Evolutionary conservation across 2,329 filamentous ascomycete species (phyloP).

Genomic region (Chrysoporthe deuterocubensis): DNA sequence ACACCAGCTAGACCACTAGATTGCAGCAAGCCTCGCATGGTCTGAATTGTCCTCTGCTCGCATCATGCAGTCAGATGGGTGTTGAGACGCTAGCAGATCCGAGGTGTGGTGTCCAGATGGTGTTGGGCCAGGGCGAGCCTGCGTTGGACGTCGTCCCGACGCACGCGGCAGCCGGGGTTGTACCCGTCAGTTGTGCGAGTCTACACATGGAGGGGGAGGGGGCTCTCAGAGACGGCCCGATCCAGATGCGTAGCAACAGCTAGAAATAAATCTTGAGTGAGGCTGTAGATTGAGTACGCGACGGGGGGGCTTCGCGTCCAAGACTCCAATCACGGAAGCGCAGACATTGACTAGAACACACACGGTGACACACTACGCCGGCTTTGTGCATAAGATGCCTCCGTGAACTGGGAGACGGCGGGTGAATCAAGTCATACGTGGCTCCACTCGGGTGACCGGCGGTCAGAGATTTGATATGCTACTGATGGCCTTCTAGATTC

Average conservation of each 20-base stretch:
- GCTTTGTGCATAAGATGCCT: neutral
- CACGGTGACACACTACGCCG: neutral
- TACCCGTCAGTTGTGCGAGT: neutral
- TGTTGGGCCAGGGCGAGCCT: no score
- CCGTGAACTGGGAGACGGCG: neutral
- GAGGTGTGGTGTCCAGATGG: neutral
- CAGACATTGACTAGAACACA: neutral
- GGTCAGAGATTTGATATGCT: neutral
- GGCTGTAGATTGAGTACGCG: neutral
- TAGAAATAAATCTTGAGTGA: neutral
- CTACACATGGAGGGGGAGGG: no score
- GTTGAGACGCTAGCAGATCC: neutral
- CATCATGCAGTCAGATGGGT: neutral
- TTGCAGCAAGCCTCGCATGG: neutral
- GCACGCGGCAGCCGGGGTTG: neutral
- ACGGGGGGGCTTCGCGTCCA: neutral
- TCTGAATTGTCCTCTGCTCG: neutral
- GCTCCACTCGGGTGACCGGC: slow-evolving; percentile 7
- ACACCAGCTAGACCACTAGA: neutral
- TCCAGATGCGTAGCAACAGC: slow-evolving; percentile 4
- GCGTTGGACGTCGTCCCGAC: neutral
- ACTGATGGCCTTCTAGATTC: neutral
- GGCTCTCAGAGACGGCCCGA: neutral
- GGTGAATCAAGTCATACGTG: neutral
- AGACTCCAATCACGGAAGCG: neutral